These are phyloP conservation scores for Cetraspora pellucida DNA, from an alignment of 192 early-diverging fungal species.

Conservation along the genomic window DNA sequence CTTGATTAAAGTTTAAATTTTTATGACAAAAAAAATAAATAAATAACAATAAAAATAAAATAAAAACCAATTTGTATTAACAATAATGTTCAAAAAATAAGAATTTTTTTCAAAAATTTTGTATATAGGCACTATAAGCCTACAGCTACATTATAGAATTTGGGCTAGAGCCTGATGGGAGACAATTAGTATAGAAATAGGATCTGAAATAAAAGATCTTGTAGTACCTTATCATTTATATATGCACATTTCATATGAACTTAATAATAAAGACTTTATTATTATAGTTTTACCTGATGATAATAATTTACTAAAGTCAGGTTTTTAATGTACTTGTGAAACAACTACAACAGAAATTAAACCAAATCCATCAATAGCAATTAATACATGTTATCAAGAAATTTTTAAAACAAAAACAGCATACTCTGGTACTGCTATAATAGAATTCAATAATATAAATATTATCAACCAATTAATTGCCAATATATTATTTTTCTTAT, in stretches of 20 bases:
- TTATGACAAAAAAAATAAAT: too few relatives aligned
- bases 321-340: neutral
- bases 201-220: neutral
- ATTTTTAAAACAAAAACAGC: neutral
- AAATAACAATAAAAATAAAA: too few relatives aligned
- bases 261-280: neutral
- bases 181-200: neutral
- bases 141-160: neutral
- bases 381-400: neutral
- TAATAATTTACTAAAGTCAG: neutral
- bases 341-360: neutral
- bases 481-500: neutral
- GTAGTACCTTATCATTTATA: neutral
- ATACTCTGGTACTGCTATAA: neutral
- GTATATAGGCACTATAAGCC: neutral
- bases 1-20: too few relatives aligned
- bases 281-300: neutral
- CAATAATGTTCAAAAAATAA: neutral
- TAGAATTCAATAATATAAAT: neutral
- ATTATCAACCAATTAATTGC: neutral
- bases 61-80: too few relatives aligned
- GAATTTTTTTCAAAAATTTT: neutral
- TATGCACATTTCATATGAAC: neutral
- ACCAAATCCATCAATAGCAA: neutral
- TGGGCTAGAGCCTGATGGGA: neutral